Base-by-base conservation (phyloP, 176 grass and related monocot genomes). In the Carex kokanica region DNA sequence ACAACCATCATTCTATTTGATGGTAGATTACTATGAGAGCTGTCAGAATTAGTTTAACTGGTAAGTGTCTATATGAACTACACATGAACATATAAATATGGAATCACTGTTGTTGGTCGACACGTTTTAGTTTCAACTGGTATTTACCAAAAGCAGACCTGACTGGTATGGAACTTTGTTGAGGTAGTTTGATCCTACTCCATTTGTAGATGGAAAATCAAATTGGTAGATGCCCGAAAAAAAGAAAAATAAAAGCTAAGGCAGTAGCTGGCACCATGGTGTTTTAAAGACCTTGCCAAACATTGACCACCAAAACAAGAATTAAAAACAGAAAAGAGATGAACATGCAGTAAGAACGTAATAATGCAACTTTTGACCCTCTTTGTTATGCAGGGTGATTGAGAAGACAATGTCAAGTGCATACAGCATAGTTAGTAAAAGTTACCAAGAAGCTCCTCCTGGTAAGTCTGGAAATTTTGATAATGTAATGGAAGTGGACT, bases 371-470 rank as follows among this genome's bases (percentile, higher is more conserved):
- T 21, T 84, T 80, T 62, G 60, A 62, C 66, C 64, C 91, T 79
- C 74, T 3, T 64, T 74, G 57, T 31, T 78, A 16, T 81, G 74
- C 87, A 99, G 96, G 88, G 80, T 99, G 43, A 99, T 99, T 83
- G 91, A 93, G 79, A 90, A 87, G 53, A 86, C 88, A 38, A 92
- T 99, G 71, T 90, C 89, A 80, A 69, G 84, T 79, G 83, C 85
- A 52, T 99, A 96, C 49, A 58, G 57, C 49, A 77, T 83, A 81
- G 69, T 88, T 86, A 90, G 83, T 85, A 90, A 89, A 81, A 81
- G 21, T 0, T 82, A 87, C 85, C 83, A 86, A 77, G 83, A 83
- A 84, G 84, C 83, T 47, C 58, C 83, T 47, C 58, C 79, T 60
- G 81, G 67, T 38, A 85, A 87, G 11, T 38, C 69, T 24, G 31